phyloP scores from a whole-genome alignment of 1,139 yeast genomes.

The Yamadazyma pseudoaaseri region DNA sequence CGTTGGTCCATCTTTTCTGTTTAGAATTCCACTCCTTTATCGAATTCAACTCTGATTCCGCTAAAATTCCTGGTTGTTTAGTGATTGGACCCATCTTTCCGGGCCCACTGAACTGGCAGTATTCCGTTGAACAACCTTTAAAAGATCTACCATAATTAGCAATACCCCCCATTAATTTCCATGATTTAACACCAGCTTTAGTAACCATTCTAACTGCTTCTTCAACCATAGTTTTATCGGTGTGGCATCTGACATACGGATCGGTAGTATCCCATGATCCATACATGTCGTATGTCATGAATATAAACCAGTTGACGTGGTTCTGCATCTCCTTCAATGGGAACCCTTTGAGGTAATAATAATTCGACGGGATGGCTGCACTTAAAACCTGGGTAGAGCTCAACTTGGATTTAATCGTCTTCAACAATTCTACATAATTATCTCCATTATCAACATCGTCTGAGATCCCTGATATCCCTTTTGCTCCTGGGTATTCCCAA shows the following conservation, averaged over 20 bases:
- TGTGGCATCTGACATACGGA: conserved; percentile 15
- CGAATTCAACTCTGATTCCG: conserved; percentile 14
- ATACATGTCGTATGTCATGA: conserved; percentile 18
- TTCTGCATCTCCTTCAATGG: conserved; percentile 15
- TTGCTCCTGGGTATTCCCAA: conserved; percentile 21
- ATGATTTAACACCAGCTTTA: conserved; percentile 18
- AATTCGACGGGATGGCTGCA: conserved; percentile 17
- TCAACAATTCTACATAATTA: conserved; percentile 14
- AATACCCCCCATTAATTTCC: conserved; percentile 18
- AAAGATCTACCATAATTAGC: conserved; percentile 19
- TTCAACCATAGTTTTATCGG: conserved; percentile 9
- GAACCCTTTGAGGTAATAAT: conserved; percentile 12
- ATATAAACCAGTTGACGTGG: conserved; percentile 15
- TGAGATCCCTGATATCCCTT: conserved; percentile 11
- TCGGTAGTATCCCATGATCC: conserved; percentile 16
- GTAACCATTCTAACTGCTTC: conserved; percentile 14
- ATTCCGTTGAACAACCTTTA: conserved; percentile 8
- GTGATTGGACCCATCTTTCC: conserved; percentile 7
- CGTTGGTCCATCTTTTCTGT: conserved; percentile 15
- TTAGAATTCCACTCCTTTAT: conserved; percentile 8
- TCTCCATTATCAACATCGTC: conserved; percentile 13
- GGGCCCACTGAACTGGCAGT: conserved; percentile 5
- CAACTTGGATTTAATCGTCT: conserved; percentile 10
- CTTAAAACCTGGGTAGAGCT: conserved; percentile 16
- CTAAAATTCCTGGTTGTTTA: conserved; percentile 14